phyloP scores from a whole-genome alignment of 2,329 filamentous ascomycete species.

The Hypoxylon sp. region DNA sequence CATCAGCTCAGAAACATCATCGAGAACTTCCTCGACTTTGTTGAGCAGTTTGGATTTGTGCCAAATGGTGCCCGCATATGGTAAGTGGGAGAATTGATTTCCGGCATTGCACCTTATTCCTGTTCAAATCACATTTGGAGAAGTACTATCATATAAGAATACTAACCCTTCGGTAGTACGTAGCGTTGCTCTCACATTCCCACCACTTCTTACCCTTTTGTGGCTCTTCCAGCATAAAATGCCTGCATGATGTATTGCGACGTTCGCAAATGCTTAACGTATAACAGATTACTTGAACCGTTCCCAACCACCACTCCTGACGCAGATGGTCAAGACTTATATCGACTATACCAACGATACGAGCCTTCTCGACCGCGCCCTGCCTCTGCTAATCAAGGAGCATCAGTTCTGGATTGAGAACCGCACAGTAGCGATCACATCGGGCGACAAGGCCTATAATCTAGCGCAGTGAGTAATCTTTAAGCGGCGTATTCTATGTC shows the following conservation, averaged over 20 bases:
- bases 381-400: slow-evolving; percentile 75
- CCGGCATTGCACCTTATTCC: not conserved
- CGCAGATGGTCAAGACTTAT: slow-evolving; percentile 76
- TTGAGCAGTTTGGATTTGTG: slow-evolving; percentile 75
- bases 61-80: slow-evolving; percentile 76
- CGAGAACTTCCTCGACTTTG: slow-evolving; percentile 78
- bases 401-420: slow-evolving; percentile 75
- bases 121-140: not conserved
- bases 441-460: slow-evolving; percentile 64
- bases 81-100: slow-evolving; percentile 19
- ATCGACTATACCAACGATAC: slow-evolving; percentile 76
- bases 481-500: not conserved
- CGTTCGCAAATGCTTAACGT: slow-evolving; percentile 11
- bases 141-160: not conserved
- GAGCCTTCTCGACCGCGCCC: slow-evolving; percentile 70
- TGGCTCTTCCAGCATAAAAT: not conserved
- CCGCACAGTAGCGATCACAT: slow-evolving; percentile 68
- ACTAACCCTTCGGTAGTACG: slow-evolving; percentile 32
- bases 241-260: not conserved
- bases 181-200: slow-evolving; percentile 1
- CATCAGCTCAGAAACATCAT: slow-evolving; percentile 68
- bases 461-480: slow-evolving; percentile 66
- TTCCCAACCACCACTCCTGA: slow-evolving; percentile 75
- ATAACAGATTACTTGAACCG: slow-evolving; percentile 73
- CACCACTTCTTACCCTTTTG: not conserved